Evolutionary conservation across 2,329 filamentous ascomycete species (phyloP).

Genomic region (Epichloe coenophiala): DNA sequence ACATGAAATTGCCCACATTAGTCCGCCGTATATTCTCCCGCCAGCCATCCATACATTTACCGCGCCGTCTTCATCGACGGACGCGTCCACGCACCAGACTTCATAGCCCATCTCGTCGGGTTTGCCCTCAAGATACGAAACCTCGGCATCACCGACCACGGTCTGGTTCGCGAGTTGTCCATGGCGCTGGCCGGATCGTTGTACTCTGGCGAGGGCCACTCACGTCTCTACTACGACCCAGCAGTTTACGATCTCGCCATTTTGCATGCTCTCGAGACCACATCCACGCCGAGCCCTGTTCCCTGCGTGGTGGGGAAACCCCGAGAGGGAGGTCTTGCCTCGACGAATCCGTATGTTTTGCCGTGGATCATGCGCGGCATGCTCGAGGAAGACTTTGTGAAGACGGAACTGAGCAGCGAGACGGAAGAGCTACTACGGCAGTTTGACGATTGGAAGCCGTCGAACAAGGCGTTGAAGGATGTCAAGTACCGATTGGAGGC

Average conservation of each 20-base stretch:
- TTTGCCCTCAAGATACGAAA: conserved; percentile 92
- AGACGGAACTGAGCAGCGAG: conserved; percentile 64
- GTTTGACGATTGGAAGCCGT: conserved; percentile 89
- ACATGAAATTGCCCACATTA: conserved; percentile 8
- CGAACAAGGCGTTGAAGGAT: conserved; percentile 82
- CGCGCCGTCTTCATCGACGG: conserved; percentile 94
- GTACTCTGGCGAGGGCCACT: conserved; percentile 87
- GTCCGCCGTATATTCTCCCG: conserved; percentile 77
- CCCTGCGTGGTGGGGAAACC: conserved; percentile 14
- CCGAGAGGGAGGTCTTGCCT: conserved; percentile 21
- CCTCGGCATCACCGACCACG: conserved; percentile 83
- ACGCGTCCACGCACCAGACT: conserved; percentile 81
- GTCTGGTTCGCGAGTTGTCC: conserved; percentile 80
- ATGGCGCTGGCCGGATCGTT: conserved; percentile 79
- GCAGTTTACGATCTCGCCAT: conserved; percentile 72
- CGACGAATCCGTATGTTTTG: conserved; percentile 74
- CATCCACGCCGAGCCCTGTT: conserved; percentile 30
- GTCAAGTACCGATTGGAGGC: conserved; percentile 91
- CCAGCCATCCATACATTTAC: conserved; percentile 84
- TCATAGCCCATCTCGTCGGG: conserved; percentile 82
- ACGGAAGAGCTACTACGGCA: conserved; percentile 66
- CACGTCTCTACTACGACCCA: conserved; percentile 79
- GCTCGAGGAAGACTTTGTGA: conserved; percentile 82
- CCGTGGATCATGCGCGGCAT: conserved; percentile 94
- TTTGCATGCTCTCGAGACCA: conserved; percentile 61